phyloP scores from a whole-genome alignment of 495 filamentous ascomycete species.

The Coniosporium apollinis region DNA sequence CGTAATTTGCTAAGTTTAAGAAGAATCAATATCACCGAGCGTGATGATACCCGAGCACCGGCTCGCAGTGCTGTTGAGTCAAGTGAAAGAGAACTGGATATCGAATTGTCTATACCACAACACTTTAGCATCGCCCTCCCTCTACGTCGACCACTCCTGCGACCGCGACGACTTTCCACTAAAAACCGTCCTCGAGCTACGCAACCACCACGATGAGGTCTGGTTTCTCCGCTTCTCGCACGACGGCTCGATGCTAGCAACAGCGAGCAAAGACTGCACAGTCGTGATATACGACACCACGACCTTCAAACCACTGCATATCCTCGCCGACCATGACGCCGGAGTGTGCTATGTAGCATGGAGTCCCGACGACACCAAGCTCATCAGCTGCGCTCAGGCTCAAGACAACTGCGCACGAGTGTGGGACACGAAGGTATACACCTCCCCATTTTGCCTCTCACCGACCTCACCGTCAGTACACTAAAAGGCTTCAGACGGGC shows the following conservation, averaged over 20 bases:
- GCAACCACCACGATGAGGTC: constrained; percentile 65
- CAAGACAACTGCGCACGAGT: constrained; percentile 56
- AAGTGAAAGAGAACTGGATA: constrained; percentile 71
- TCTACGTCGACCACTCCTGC: constrained; percentile 81
- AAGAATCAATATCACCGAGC: constrained; percentile 85
- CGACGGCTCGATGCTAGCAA: constrained; percentile 70
- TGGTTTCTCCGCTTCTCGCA: constrained; percentile 86
- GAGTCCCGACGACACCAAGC: constrained; percentile 77
- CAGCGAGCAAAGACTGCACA: constrained; percentile 54
- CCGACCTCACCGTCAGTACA: constrained; percentile 3
- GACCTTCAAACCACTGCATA: constrained; percentile 47
- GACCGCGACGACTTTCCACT: constrained; percentile 65
- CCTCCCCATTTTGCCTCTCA: constrained; percentile 3
- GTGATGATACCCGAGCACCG: constrained; percentile 96
- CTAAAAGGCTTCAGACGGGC: constrained; percentile 41
- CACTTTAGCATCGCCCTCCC: constrained; percentile 54
- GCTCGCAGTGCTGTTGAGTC: constrained; percentile 63
- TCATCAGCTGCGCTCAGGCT: constrained; percentile 65
- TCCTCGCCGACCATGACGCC: constrained; percentile 42
- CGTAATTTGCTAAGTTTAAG: constrained; percentile 2
- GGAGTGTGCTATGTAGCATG: constrained; percentile 65
- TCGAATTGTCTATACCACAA: constrained; percentile 80
- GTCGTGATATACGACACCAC: constrained; percentile 73
- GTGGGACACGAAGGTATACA: constrained; percentile 60
- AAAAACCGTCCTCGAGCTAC: constrained; percentile 46